These are phyloP conservation scores for Fusarium sp. DNA, from an alignment of 2,329 filamentous ascomycete genomes.

Conservation along the genomic window DNA sequence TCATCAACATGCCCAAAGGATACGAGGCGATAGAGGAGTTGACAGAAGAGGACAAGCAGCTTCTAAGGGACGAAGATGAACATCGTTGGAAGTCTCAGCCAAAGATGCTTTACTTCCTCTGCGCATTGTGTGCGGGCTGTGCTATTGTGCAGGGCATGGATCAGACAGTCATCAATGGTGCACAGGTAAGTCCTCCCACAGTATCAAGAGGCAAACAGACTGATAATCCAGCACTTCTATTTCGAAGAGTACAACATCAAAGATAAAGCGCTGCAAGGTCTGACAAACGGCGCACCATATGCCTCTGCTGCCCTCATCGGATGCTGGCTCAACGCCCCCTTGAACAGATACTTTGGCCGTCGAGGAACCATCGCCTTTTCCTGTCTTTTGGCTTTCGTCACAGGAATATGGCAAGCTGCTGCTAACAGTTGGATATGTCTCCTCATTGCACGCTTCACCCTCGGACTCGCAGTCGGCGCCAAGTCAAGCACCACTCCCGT, in stretches of 20 bases:
- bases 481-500: slow-evolving; percentile 62
- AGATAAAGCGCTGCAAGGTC: slow-evolving; percentile 53
- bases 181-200: slow-evolving; percentile 44
- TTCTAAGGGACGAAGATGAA: slow-evolving; percentile 57
- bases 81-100: slow-evolving; percentile 66
- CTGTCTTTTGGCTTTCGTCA: slow-evolving; percentile 61
- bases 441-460: slow-evolving; percentile 70
- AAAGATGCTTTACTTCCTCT: slow-evolving; percentile 51
- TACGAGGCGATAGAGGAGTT: slow-evolving; percentile 46
- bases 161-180: slow-evolving; percentile 70
- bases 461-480: slow-evolving; percentile 75
- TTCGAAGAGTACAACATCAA: slow-evolving; percentile 49
- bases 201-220: background rate
- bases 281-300: slow-evolving; percentile 66
- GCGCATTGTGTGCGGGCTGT: slow-evolving; percentile 42
- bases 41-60: slow-evolving; percentile 44
- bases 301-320: slow-evolving; percentile 58
- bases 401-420: slow-evolving; percentile 57
- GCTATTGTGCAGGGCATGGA: slow-evolving; percentile 71
- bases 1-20: slow-evolving; percentile 9
- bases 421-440: slow-evolving; percentile 65
- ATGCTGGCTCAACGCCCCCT: slow-evolving; percentile 53
- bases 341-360: slow-evolving; percentile 70
- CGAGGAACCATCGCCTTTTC: slow-evolving; percentile 72
- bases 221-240: slow-evolving; percentile 47